phyloP scores from a whole-genome alignment of 768 basidiomycete genomes.

The Suillus cothurnatus region DNA sequence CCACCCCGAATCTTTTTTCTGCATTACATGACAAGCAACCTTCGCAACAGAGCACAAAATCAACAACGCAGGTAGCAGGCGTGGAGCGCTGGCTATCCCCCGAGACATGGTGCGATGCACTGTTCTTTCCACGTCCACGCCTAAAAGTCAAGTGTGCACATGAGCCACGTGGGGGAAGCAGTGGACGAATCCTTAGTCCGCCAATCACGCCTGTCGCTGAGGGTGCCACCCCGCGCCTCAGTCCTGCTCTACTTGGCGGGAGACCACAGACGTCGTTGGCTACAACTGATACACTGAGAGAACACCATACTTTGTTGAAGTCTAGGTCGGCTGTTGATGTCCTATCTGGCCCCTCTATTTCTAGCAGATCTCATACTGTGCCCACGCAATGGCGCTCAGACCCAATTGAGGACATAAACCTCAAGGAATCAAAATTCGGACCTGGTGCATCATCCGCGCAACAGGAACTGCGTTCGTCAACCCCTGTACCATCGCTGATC shows the following conservation, averaged over 20 bases:
- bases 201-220: constrained; percentile 45
- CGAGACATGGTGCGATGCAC: constrained; percentile 82
- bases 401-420: not conserved
- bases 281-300: constrained; percentile 5
- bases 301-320: constrained; percentile 13
- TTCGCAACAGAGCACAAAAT: constrained; percentile 21
- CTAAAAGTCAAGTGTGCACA: constrained; percentile 52
- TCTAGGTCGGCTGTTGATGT: constrained; percentile 28
- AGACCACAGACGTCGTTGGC: constrained; percentile 28
- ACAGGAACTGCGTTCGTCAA: constrained; percentile 60
- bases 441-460: constrained; percentile 16
- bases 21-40: constrained; percentile 11
- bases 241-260: not conserved
- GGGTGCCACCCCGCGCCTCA: constrained; percentile 15
- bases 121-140: constrained; percentile 75
- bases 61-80: constrained; percentile 29
- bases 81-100: constrained; percentile 71
- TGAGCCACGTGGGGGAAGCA: constrained; percentile 19
- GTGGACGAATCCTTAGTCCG: constrained; percentile 47
- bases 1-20: constrained; percentile 63
- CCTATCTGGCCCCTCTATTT: constrained; percentile 10
- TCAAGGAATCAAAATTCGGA: constrained; percentile 1
- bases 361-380: constrained; percentile 4
- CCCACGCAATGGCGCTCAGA: not conserved
- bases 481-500: constrained; percentile 58